Base-by-base conservation (phyloP, 148 eudicot genomes). In the Silene uniflora region DNA sequence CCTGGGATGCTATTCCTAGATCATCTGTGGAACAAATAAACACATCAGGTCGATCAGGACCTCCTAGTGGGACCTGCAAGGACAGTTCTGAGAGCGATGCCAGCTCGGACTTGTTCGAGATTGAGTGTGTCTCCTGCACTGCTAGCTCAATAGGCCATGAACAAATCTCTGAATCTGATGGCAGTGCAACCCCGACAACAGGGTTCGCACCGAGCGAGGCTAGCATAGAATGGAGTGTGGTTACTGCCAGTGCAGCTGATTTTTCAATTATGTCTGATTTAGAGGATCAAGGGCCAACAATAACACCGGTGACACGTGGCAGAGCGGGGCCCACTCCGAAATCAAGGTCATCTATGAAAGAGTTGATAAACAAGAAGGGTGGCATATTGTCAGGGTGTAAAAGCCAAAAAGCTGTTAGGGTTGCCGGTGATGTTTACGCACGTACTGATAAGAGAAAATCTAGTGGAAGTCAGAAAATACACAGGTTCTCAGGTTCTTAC, bases 201-300 rank as follows among this genome's bases (percentile, higher is more conserved):
- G 80, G 89, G 69, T 89, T 89, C 22, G 89, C 91, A n/a, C 98
- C 98, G 7, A 93, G 97, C 21, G 97, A 93, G 76, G 94, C 87
- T 4, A 91, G 98, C 86, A 82, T 93, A 47, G 94, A 86, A 10
- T 93, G 98, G 97, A 91, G 97, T 8, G 88, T 91, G 17, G 88
- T 89, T 32, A 93, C 94, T 1, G 98, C 92, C 11, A 93, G 97
- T 21, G 90, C 87, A 2, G 89, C 91, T 24, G 96, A 91, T 73
- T 88, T 39, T 39, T 39, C 44, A 39, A 0, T 6, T 7, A 0
- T 39, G 44, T 39, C 44, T 6, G 44, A 90, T 46, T 70, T 78
- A 0, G 93, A 92, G 60, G 89, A 92, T 21, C 76, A 72, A 63
- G 67, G 16, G 22, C 59, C 81, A 1, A 29, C 73, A 47, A 32